Percentiles rank a stretch among this genome's conserved stretches.
phyloP scores from a whole-genome alignment of 257 asterid genomes.

The Primulina tabacum region DNA sequence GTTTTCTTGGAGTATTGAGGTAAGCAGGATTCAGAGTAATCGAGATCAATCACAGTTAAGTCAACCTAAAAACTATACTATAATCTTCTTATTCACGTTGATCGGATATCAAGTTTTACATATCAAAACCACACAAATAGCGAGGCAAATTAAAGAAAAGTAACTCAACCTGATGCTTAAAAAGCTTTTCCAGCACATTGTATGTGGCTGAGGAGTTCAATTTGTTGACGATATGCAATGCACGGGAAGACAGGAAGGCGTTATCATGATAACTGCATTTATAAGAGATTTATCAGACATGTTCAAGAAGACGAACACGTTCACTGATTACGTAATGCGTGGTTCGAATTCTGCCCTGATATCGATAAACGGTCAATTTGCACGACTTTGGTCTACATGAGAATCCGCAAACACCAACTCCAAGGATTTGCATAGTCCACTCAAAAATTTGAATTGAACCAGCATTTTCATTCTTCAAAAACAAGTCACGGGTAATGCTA shows the following conservation, averaged over 20 bases:
- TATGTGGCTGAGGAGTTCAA: constrained; percentile 56
- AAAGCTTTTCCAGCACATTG: constrained; percentile 61
- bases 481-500: too few relatives aligned
- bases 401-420: neutral
- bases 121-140: too few relatives aligned
- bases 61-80: too few relatives aligned
- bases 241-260: constrained; percentile 65
- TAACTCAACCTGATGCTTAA: constrained; percentile 52
- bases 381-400: neutral
- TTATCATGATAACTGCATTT: constrained; percentile 82
- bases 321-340: too few relatives aligned
- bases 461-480: too few relatives aligned
- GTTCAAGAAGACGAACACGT: neutral
- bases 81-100: too few relatives aligned
- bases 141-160: neutral
- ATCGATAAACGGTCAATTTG: neutral
- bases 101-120: too few relatives aligned
- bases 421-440: neutral
- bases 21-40: neutral
- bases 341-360: neutral
- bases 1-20: neutral
- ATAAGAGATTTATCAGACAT: neutral
- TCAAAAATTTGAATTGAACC: too few relatives aligned
- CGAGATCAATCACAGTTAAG: neutral
- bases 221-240: constrained; percentile 58